These are phyloP conservation scores for Ricinus communis DNA, from an alignment of 345 rosid species.

Conservation along the genomic window DNA sequence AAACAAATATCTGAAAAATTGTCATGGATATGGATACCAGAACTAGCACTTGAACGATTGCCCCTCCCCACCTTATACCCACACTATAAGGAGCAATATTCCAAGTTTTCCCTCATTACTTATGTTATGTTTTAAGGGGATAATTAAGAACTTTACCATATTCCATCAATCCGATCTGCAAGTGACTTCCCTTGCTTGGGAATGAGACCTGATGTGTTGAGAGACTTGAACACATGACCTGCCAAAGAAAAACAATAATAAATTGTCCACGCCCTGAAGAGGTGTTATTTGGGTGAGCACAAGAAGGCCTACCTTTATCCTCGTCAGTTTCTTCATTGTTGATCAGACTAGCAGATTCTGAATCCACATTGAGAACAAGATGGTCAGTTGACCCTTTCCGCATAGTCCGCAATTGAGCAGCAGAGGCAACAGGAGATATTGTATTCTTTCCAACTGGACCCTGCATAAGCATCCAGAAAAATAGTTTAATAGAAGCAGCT, in stretches of 20 bases:
- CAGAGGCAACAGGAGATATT: conserved; percentile 55
- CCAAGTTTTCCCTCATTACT: neutral
- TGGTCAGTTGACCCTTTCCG: conserved; percentile 88
- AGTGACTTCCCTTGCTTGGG: conserved; percentile 84
- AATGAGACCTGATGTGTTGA: conserved; percentile 77
- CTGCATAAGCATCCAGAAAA: conserved; percentile 41
- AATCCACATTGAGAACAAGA: conserved; percentile 73
- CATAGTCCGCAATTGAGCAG: conserved; percentile 75
- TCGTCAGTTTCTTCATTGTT: conserved; percentile 59
- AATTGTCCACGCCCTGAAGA: neutral
- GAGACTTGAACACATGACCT: conserved; percentile 88
- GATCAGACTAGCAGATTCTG: conserved; percentile 61
- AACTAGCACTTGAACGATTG: neutral
- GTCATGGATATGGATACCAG: neutral
- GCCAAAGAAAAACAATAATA: conserved; percentile 19
- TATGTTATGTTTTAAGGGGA: neutral
- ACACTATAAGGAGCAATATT: neutral
- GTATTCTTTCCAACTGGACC: conserved; percentile 50
- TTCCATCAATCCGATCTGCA: conserved; percentile 87
- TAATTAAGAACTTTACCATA: conserved; percentile 55
- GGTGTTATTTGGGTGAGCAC: neutral
- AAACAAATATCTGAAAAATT: neutral
- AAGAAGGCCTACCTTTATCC: conserved; percentile 65
- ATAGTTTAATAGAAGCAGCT: neutral
- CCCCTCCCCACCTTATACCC: neutral